Base-by-base conservation (phyloP, 208 protist species). In the Polymyxa betae region DNA sequence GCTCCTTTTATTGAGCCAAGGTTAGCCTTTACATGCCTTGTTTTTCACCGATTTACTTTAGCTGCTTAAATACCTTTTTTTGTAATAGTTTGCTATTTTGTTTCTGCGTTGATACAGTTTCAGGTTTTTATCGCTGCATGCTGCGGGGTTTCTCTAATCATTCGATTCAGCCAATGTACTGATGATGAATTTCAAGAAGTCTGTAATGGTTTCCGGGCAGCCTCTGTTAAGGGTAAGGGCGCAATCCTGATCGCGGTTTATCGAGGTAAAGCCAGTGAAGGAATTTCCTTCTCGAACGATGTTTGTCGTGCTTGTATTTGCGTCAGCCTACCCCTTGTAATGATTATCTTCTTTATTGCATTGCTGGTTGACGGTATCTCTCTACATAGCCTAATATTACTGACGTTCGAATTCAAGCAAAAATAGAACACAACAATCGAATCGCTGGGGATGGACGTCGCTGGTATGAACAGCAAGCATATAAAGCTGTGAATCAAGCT, bases 401-500 rank as follows among this genome's bases (percentile, higher is more conserved):
- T n/a, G n/a, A n/a, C n/a, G 16, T 35, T 82, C 72, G 5, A 35
- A 82, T 82, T n/a, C 5, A 82, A n/a, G n/a, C 72, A 20, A 82
- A 82, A n/a, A 45, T 82, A n/a, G n/a, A 5, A 45, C n/a, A 82
- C 35, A 20, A 40, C 5, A 35, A 82, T 43, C 35, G 35, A 43
- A 60, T 60, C 49, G 49, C 49, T 24, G 12, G 5, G n/a, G 35
- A 43, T 43, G 72, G 72, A 45, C 72, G n/a, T 12, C 16, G n/a
- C n/a, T 82, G 72, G 72, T 82, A 82, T 82, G 5, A 82, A 5
- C n/a, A 20, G n/a, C 16, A 82, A 82, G 72, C 72, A 5, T 82
- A 40, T 43, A 5, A 43, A 16, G 72, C 72, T 38, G 16, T 82
- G 16, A 82, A 82, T 82, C 72, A 82, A 35, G 72, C 72, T 20